These are phyloP conservation scores for rapeseed (Brassica napus) DNA, from an alignment of 345 rosid species.

Conservation along the genomic window Da-Ae NC_063446.1:17669001-17669500, in stretches of 20 bases:
- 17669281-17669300: conserved; percentile 55
- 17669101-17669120: conserved; percentile 46
- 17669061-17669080: conserved; percentile 54
- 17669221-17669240: conserved; percentile 66
- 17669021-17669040: conserved; percentile 14
- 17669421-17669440: conserved; percentile 38
- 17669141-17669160: conserved; percentile 67
- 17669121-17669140: conserved; percentile 59
- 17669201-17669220: conserved; percentile 64
- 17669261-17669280: conserved; percentile 66
- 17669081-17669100: conserved; percentile 23
- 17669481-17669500: not conserved
- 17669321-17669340: conserved; percentile 81
- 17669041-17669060: conserved; percentile 40
- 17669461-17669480: conserved; percentile 18
- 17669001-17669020: not conserved
- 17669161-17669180: conserved; percentile 80
- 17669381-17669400: not conserved
- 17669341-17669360: conserved; percentile 66
- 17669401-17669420: conserved; percentile 20
- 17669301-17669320: conserved; percentile 75
- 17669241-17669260: conserved; percentile 62
- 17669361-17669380: not conserved
- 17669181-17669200: conserved; percentile 70
- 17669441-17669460: conserved; percentile 36